Percentiles rank a stretch among this genome's conserved stretches.
Conservation (phyloP, 1,284 basidiomycete species). For the Ustilago trichophora region DNA sequence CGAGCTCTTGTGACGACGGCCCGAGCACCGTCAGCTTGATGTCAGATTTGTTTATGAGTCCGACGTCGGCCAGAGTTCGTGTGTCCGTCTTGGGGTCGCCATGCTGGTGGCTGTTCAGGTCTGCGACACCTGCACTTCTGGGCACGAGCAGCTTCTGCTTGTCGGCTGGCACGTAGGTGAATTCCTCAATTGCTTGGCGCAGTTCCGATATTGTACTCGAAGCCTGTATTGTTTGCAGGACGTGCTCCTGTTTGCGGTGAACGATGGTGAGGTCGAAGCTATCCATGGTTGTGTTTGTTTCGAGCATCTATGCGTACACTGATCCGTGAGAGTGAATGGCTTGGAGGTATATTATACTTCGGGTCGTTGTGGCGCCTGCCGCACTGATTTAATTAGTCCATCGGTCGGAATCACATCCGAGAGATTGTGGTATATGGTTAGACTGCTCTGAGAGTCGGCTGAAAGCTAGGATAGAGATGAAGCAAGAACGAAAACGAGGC, state of each 20-base stretch:
- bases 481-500: too few species aligned
- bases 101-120: conserved; percentile 18
- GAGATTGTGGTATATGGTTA: too few species aligned
- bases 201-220: conserved; percentile 21
- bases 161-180: conserved; percentile 34
- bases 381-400: too few species aligned
- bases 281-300: conserved; percentile 16
- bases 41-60: conserved; percentile 5
- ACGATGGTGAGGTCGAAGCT: conserved; percentile 14
- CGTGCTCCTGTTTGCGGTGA: conserved; percentile 29
- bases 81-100: conserved; percentile 1
- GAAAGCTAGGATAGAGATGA: too few species aligned
- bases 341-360: too few species aligned
- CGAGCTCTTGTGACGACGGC: conserved; percentile 39
- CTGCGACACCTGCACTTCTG: conserved; percentile 22
- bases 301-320: too few species aligned
- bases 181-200: conserved; percentile 27
- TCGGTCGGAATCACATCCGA: too few species aligned
- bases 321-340: too few species aligned
- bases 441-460: too few species aligned
- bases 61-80: conserved; percentile 23
- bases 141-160: conserved; percentile 53
- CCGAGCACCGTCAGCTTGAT: conserved; percentile 49
- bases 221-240: conserved; percentile 1
- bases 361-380: too few species aligned